A percentile compares a stretch with the other conserved stretches of the same genome.
Conservation (phyloP, 2,329 filamentous ascomycete species). For the Waltergamsia citrina region DNA sequence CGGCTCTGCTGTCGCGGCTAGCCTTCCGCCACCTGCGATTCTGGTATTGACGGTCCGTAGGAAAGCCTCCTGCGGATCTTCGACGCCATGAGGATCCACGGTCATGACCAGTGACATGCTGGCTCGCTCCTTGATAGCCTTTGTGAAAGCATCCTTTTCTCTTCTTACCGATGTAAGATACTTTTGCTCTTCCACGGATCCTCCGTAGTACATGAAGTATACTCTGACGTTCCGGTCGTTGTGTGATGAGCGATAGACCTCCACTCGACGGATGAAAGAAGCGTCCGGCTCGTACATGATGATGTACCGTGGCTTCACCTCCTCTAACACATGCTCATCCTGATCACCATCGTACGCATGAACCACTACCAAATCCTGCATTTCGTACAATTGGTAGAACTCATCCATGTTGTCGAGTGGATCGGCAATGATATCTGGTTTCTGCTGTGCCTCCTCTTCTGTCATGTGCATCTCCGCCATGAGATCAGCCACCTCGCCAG, state of each 20-base stretch:
- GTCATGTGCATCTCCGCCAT: conserved; percentile 78
- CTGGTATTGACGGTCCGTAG: conserved; percentile 92
- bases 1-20: conserved; percentile 75
- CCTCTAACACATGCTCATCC: conserved; percentile 93
- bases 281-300: conserved; percentile 98
- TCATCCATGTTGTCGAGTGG: conserved; percentile 86
- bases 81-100: conserved; percentile 55
- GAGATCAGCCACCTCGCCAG: conserved; percentile 70
- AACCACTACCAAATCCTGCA: conserved; percentile 78
- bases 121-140: conserved; percentile 86
- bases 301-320: conserved; percentile 85
- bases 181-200: conserved; percentile 89
- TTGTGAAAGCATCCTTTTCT: conserved; percentile 94
- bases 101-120: conserved; percentile 86
- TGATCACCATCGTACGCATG: conserved; percentile 94
- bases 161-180: conserved; percentile 84
- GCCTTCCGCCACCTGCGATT: conserved; percentile 83
- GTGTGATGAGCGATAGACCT: conserved; percentile 94
- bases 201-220: conserved; percentile 94
- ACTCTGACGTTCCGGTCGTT: conserved; percentile 80
- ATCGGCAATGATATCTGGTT: conserved; percentile 65
- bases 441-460: conserved; percentile 65
- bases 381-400: conserved; percentile 84
- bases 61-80: conserved; percentile 85
- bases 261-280: conserved; percentile 85